Evolutionary conservation across 1,284 basidiomycete genomes (phyloP).

Genomic region (Melampsora larici-populina): DNA sequence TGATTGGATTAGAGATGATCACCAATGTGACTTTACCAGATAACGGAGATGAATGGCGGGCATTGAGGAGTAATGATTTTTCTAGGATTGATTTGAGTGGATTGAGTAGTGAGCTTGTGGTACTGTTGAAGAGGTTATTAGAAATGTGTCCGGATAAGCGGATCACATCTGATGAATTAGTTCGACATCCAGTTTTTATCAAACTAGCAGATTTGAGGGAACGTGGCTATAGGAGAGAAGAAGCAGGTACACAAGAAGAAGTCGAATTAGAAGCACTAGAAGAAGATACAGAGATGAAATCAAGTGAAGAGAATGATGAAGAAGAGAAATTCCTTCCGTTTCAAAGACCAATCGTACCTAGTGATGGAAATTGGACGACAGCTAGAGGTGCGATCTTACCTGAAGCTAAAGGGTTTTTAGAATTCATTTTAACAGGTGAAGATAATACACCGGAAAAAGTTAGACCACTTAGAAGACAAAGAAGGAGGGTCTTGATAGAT

Average conservation of each 20-base stretch:
- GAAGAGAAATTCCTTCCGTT: not conserved
- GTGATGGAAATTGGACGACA: slow-evolving; percentile 7
- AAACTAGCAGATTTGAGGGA: slow-evolving; percentile 17
- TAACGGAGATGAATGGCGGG: slow-evolving; percentile 92
- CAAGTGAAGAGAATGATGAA: not conserved
- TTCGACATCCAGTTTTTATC: slow-evolving; percentile 15
- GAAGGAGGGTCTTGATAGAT: not conserved
- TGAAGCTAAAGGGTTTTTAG: slow-evolving; percentile 38
- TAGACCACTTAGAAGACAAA: not conserved
- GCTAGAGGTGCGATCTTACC: slow-evolving; percentile 36
- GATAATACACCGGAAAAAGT: slow-evolving; percentile 17
- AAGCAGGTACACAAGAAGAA: not conserved
- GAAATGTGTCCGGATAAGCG: slow-evolving; percentile 47
- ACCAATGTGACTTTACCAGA: slow-evolving; percentile 95
- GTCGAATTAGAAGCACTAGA: slow-evolving; percentile 3
- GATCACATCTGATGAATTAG: slow-evolving; percentile 26
- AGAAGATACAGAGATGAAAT: slow-evolving; percentile 13
- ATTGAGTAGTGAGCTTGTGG: slow-evolving; percentile 69
- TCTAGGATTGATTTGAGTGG: slow-evolving; percentile 72
- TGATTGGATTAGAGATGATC: slow-evolving; percentile 90
- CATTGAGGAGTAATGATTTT: slow-evolving; percentile 86
- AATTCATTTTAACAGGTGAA: slow-evolving; percentile 41
- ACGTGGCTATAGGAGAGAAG: slow-evolving; percentile 10
- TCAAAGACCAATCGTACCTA: slow-evolving; percentile 4
- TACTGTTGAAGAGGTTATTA: slow-evolving; percentile 55